Conservation (phyloP, 345 rosid species). For the Punica granatum region DNA sequence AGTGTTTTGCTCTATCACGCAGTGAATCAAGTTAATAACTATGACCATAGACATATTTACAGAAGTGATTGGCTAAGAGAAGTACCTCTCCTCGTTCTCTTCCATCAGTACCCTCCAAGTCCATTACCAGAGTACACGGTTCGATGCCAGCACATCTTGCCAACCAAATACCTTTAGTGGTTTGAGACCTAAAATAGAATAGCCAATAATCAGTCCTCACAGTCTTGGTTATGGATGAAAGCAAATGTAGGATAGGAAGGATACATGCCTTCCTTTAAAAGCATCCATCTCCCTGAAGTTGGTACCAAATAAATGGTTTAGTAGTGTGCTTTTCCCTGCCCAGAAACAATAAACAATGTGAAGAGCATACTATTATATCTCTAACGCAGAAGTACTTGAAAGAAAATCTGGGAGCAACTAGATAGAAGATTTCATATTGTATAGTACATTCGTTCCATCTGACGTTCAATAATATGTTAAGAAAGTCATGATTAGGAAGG, state of each 20-base stretch:
- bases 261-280: slow-evolving; percentile 76
- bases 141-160: slow-evolving; percentile 87
- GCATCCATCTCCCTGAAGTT: slow-evolving; percentile 98
- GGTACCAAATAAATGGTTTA: slow-evolving; percentile 76
- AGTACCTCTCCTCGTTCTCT: slow-evolving; percentile 99
- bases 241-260: slow-evolving; percentile 4
- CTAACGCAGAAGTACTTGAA: background rate
- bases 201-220: slow-evolving; percentile 2
- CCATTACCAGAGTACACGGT: slow-evolving; percentile 95
- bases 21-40: background rate
- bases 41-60: background rate
- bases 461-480: background rate
- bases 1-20: background rate
- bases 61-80: background rate
- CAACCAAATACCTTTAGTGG: slow-evolving; percentile 97
- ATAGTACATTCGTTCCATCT: too few species aligned
- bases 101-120: slow-evolving; percentile 99
- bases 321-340: slow-evolving; percentile 88
- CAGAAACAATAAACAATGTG: background rate
- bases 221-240: slow-evolving; percentile 6
- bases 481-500: background rate
- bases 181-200: slow-evolving; percentile 59
- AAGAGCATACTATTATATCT: background rate
- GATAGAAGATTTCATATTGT: too few species aligned
- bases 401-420: background rate